Base-by-base conservation (phyloP, 2,329 filamentous ascomycete species). In the Epichloe glyceriae region DNA sequence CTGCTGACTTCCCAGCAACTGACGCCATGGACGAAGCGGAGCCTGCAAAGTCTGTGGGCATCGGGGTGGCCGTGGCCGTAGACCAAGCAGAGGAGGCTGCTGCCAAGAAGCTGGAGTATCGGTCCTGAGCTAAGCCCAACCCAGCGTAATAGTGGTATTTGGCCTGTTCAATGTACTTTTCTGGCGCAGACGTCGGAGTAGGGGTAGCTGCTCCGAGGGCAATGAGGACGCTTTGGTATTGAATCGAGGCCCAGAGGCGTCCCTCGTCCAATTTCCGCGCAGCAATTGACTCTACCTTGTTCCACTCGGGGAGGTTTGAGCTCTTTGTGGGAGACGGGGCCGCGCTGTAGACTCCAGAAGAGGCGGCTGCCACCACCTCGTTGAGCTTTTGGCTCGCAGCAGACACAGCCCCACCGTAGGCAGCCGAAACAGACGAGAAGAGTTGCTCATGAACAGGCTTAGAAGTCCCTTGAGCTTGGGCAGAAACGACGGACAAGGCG, bases 51-150 rank as follows among this genome's bases (percentile, higher is more conserved):
- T 76, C 60, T 47, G 80, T 80, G 2, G 80, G 75, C 0, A 78
- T 82, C 15, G 81, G 78, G 11, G 79, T 78, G 6, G 80, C 80
- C 1, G 74, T 78, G 39, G 75, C 53, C 2, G 72, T 73, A 50
- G 79, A 83, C 40, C 88, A 71, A 19, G 82, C 86, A 37, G 77
- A 80, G 10, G 85, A 88, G 7, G 86, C 87, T 4, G 83, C 81
- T 12, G 74, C 74, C 2, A 93, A 56, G 60, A 93, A 91, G 47
- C 83, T 83, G 5, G 83, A 81, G 64, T 93, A 93, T 38, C 83
- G 80, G 42, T 82, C 86, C 60, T 94, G 85, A 1, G 88, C 88
- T 43, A 88, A 66, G 30, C 88, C 88, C 22, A 93, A 67, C 11
- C 83, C 86, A 55, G 88, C 84, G 58, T 88, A 90, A 65, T 91